phyloP scores from a whole-genome alignment of 2,329 filamentous ascomycete genomes.

The Exophiala spinifera region DNA sequence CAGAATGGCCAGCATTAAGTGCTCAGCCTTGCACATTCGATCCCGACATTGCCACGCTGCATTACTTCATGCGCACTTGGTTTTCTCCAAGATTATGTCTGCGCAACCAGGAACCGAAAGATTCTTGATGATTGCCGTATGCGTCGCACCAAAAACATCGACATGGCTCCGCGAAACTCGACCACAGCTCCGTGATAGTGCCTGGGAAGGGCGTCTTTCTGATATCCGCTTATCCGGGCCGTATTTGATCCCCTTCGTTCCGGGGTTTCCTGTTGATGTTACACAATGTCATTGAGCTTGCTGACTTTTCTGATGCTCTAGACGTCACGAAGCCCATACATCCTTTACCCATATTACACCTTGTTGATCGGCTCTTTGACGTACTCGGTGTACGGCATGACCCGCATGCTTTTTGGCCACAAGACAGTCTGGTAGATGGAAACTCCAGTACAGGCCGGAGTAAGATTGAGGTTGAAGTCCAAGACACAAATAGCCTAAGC shows the following conservation, averaged over 20 bases:
- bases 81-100: background rate
- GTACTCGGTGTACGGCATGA: constrained; percentile 43
- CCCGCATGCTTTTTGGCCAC: constrained; percentile 52
- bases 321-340: constrained; percentile 54
- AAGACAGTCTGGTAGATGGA: constrained; percentile 56
- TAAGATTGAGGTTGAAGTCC: background rate
- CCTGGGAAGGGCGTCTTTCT: no score
- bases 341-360: constrained; percentile 61
- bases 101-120: no score
- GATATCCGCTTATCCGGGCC: no score
- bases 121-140: no score
- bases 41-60: no score
- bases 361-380: constrained; percentile 20
- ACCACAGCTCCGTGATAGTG: no score
- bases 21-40: no score
- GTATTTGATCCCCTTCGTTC: no score
- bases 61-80: no score
- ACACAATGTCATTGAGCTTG: background rate
- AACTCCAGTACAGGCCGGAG: background rate
- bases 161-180: no score
- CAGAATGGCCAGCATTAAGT: background rate
- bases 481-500: background rate
- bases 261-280: background rate
- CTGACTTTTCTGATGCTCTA: constrained; percentile 29
- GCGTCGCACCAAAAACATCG: no score